These are phyloP conservation scores for Graphiopsis chlorocephala DNA, from an alignment of 2,329 filamentous ascomycete species.

Conservation along the genomic window DNA sequence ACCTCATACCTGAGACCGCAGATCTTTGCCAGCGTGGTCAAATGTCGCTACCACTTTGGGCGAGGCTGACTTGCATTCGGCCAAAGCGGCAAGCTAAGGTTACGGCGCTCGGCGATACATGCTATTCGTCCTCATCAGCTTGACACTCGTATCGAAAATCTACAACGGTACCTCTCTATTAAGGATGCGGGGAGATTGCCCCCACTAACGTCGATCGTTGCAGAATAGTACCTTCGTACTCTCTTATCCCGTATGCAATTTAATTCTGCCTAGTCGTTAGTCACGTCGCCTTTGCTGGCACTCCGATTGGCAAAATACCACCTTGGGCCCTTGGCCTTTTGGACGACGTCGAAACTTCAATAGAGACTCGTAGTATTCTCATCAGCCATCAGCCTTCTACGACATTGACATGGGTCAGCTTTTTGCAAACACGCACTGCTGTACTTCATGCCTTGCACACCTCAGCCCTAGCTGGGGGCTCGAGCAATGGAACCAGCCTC, in stretches of 20 bases:
- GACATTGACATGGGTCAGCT: neutral
- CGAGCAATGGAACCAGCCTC: neutral
- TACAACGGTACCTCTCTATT: neutral
- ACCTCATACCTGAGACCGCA: neutral
- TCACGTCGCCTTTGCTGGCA: neutral
- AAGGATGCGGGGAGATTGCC: slow-evolving; percentile 4
- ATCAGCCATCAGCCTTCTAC: neutral
- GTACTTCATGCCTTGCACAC: neutral
- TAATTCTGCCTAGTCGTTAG: neutral
- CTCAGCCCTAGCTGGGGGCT: neutral
- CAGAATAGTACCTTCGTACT: neutral
- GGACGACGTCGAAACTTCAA: neutral
- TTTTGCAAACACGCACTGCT: neutral
- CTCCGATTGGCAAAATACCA: neutral
- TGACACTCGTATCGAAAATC: slow-evolving; percentile 1
- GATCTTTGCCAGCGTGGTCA: slow-evolving; percentile 1
- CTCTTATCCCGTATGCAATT: neutral
- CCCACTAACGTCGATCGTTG: neutral
- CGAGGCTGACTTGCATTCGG: neutral
- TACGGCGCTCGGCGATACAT: neutral
- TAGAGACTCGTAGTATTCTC: neutral
- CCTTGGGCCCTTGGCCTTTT: neutral
- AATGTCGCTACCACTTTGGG: neutral
- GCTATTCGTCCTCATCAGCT: neutral
- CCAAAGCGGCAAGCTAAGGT: neutral